phyloP scores from a whole-genome alignment of 2,329 filamentous ascomycete species.

The Diaporthe batatas region DNA sequence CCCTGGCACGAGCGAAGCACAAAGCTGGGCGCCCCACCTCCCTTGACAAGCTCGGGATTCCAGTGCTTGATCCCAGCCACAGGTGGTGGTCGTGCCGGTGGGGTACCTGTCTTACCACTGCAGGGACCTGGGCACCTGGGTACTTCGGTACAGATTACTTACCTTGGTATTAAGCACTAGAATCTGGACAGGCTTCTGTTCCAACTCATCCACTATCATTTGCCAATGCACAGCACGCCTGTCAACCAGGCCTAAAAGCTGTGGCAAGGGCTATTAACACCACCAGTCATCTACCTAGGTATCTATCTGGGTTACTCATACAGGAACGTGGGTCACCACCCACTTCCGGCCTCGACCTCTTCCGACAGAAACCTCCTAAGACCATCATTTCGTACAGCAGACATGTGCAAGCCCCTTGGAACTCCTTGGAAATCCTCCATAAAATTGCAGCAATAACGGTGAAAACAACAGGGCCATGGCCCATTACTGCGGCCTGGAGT shows the following conservation, averaged over 20 bases:
- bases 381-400: conserved; percentile 18
- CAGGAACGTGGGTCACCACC: conserved; percentile 2
- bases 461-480: not conserved
- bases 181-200: no score
- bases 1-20: not conserved
- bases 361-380: not conserved
- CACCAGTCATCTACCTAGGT: conserved; percentile 11
- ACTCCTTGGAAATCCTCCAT: not conserved
- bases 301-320: conserved; percentile 28
- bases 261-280: conserved; percentile 12
- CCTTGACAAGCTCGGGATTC: not conserved
- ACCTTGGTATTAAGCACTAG: no score
- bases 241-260: not conserved
- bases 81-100: conserved; percentile 1
- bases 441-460: not conserved
- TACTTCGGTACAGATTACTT: no score
- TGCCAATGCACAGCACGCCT: conserved; percentile 5
- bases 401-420: not conserved
- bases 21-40: conserved; percentile 9
- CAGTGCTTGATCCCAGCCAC: not conserved
- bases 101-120: not conserved
- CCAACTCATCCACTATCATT: not conserved
- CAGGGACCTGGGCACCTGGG: not conserved
- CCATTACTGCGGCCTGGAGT: conserved; percentile 48
- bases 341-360: not conserved